These are phyloP conservation scores for Polychaeton citri DNA, from an alignment of 2,329 filamentous ascomycete genomes.

Conservation along the genomic window DNA sequence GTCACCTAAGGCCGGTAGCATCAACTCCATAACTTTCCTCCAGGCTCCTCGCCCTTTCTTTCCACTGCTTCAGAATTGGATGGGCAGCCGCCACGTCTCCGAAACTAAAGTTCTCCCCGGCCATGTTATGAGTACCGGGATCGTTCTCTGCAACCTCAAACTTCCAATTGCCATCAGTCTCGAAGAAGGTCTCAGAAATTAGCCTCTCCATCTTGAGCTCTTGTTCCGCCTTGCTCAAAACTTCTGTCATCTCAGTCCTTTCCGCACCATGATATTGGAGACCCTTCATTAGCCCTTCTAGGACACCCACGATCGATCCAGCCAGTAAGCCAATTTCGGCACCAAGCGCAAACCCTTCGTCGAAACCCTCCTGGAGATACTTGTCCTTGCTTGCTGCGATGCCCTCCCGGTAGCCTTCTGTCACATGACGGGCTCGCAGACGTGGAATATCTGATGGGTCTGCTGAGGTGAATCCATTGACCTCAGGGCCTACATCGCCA, in stretches of 20 bases:
- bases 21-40: constrained; percentile 27
- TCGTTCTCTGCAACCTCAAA: constrained; percentile 36
- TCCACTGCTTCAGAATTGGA: constrained; percentile 54
- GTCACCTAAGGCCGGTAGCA: too few relatives aligned
- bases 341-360: constrained; percentile 77
- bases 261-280: constrained; percentile 18
- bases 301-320: constrained; percentile 60
- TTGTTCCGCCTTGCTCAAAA: constrained; percentile 12
- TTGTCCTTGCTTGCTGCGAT: constrained; percentile 60
- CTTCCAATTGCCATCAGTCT: constrained; percentile 57
- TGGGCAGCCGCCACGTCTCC: constrained; percentile 53
- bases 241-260: constrained; percentile 11
- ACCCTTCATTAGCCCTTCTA: constrained; percentile 56
- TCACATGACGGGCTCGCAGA: constrained; percentile 63
- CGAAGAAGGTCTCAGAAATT: constrained; percentile 55
- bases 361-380: constrained; percentile 76
- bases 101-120: constrained; percentile 38
- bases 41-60: constrained; percentile 28
- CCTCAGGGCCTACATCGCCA: constrained; percentile 4
- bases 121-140: constrained; percentile 6
- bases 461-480: background rate
- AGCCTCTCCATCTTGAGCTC: constrained; percentile 40
- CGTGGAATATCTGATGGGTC: constrained; percentile 58
- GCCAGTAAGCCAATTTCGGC: constrained; percentile 63
- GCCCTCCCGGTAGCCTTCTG: constrained; percentile 82